Evolutionary conservation across 2,329 filamentous ascomycete genomes (phyloP), one percentile per base, ranked within the genome.

Genomic region (Microdochium nivale): DNA sequence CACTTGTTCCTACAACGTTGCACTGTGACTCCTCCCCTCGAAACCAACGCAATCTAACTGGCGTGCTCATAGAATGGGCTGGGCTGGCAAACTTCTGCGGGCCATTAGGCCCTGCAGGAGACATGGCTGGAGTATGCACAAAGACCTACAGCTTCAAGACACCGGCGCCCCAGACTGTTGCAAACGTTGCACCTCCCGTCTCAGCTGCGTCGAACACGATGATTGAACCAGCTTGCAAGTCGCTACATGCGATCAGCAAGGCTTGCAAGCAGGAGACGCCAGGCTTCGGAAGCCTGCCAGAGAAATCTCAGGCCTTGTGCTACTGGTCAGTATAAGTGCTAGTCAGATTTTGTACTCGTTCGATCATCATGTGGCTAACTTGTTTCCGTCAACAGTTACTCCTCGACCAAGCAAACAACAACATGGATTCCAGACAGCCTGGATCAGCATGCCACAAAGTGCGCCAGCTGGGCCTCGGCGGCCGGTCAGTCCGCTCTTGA

Each of bases 231-330:
- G 40, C 32, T 27, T 55, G 53, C 49, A 33, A 25, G 13, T 43
- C 49, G 14, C 30, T 55, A 16, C 9, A 40, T 19, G 44, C 21
- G 33, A 51, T 55, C 19, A 37, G 47, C 8, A 32, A 21, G 8
- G 25, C 33, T 10, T 55, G 53, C 47, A 33, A 32, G 13, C 10
- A 48, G n/a, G 47, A 47, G 19, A 50, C 50, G 19, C 19, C 19
- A 5, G 48, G 43, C 37, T 50, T 53, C 32, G 33, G 32, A 2
- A 25, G 19, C 2, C 49, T 46, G 9, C 47, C 52, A 8, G 24
- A 32, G 16, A 48, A 51, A 49, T 49, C 52, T 11, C 52, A 52
- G 27, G 54, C 52, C 35, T 25, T 46, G 25, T 55, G 54, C 50
- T 53, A 50, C 33, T 55, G 54, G 40, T 44, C 9, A 44, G 40